Evolutionary conservation across 2,329 filamentous ascomycete species (phyloP).

Genomic region (Paraphoma sp.): DNA sequence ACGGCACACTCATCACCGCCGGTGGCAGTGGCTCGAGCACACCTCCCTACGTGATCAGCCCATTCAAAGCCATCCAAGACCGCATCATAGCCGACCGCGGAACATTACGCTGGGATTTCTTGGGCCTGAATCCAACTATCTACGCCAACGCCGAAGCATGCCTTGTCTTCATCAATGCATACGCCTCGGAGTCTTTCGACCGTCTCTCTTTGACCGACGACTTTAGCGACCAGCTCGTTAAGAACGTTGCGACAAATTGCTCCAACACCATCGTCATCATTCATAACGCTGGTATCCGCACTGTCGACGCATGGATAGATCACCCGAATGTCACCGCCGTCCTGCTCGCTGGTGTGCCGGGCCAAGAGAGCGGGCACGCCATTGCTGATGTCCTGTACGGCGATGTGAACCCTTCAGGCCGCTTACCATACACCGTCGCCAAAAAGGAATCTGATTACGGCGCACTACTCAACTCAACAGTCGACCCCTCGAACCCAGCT

Average conservation of each 20-base stretch:
- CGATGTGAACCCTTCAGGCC: slow-evolving; percentile 73
- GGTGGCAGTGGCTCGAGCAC: slow-evolving; percentile 51
- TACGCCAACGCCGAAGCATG: slow-evolving; percentile 50
- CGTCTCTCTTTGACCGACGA: slow-evolving; percentile 25
- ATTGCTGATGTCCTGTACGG: slow-evolving; percentile 82
- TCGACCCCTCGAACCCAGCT: slow-evolving; percentile 57
- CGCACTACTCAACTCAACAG: slow-evolving; percentile 59
- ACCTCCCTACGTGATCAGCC: slow-evolving; percentile 49
- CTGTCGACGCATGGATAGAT: slow-evolving; percentile 75
- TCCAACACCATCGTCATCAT: slow-evolving; percentile 59
- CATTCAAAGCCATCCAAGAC: slow-evolving; percentile 49
- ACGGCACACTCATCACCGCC: slow-evolving; percentile 52
- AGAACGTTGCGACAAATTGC: slow-evolving; percentile 55
- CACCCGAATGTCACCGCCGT: slow-evolving; percentile 82
- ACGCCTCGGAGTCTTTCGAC: slow-evolving; percentile 46
- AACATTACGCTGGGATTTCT: slow-evolving; percentile 46
- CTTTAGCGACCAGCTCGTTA: slow-evolving; percentile 45
- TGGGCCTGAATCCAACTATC: slow-evolving; percentile 35
- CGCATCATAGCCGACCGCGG: slow-evolving; percentile 36
- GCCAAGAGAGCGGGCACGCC: slow-evolving; percentile 80
- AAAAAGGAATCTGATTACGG: slow-evolving; percentile 71
- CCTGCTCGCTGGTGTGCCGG: slow-evolving; percentile 78
- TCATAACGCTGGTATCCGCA: slow-evolving; percentile 62
- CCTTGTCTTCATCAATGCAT: slow-evolving; percentile 65
- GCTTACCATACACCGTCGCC: slow-evolving; percentile 81